Base-by-base conservation (phyloP, 1,139 yeast species). In the Diutina neorugosa region DNA sequence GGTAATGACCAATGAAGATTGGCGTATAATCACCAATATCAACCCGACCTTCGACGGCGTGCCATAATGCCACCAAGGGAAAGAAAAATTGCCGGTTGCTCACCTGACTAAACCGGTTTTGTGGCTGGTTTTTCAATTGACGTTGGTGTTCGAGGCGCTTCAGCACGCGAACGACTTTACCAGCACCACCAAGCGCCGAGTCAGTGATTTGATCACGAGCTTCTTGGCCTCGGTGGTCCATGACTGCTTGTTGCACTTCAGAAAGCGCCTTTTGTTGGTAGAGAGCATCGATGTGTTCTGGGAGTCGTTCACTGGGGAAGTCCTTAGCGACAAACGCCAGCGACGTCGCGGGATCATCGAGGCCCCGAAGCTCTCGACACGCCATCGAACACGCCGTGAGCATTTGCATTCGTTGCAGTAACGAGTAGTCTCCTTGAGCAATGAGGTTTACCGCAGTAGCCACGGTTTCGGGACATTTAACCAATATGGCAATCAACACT, bases 361-460 rank as follows among this genome's bases (percentile, higher is more conserved):
- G 21, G 2, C 50, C 50, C 11, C 50, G 20, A 7, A 46, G 21
- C 27, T 46, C 50, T n/a, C 50, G 50, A 46, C 40, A 25, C 11
- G 50, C 50, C 50, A 46, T 27, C 20, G 40, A 27, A 16, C 50
- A 46, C 6, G 37, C 19, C 9, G 50, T 27, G 5, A 46, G 31
- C 12, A 46, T 25, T 46, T 46, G 50, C 50, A 46, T 46, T 8
- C 50, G 37, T 16, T 46, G 50, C 50, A n/a, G 50, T 2, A 46
- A 18, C n/a, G 50, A 46, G 18, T 46, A 46, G 16, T 46, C 50
- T n/a, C 41, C 41, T 4, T 16, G 27, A 4, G 40, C 37, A n/a
- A 46, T 7, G 4, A 46, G n/a, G 7, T 23, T 14, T 2, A 46
- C 40, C 40, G 18, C 50, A 14, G 5, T 8, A 7, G 20, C n/a